Base-by-base conservation (phyloP, 2,329 filamentous ascomycete species). In the Phaeoacremonium minimum region DNA sequence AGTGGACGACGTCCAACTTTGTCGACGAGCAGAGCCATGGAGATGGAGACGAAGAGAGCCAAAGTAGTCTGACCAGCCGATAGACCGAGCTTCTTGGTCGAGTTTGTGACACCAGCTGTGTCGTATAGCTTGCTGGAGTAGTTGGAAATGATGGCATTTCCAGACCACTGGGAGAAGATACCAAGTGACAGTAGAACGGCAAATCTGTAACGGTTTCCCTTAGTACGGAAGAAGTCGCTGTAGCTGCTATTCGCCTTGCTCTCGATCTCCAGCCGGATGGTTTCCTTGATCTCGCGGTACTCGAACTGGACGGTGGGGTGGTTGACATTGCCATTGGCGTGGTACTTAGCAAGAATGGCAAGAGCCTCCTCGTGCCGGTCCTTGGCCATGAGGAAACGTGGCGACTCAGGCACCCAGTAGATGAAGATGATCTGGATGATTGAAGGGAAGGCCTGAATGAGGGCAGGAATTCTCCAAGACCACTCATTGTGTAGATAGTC, bases 61-160 rank as follows among this genome's bases (percentile, higher is more conserved):
- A 77, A 63, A 29, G 67, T 64, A 8, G 64, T 75, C 50, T 73
- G 64, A 38, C 75, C 67, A 44, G 71, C 72, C 32, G 47, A 47
- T 49, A 70, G 60, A 37, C 64, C 66, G 37, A 70, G 66, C 49
- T 67, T 66, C 50, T 59, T 56, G 20, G 57, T 63, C 28, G 64
- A 53, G 45, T 65, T 56, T 3, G 43, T 65, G 44, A 80, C 67
- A 37, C 75, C 75, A 42, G 73, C 73, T 22, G 63, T 65, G 28
- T 65, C 54, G 56, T 77, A 77, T 32, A 80, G 68, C 40, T 65
- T 59, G 40, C 64, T 70, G 28, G 72, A 64, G 46, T 78, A 80
- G 60, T 79, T 78, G 41, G 66, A 73, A 46, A 80, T 73, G 33
- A 80, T 67, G 41, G 69, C 75, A 52, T 80, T 80, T 36, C 77